Base-by-base conservation (phyloP, 805 yeast genomes). In the Kluyveromyces nonfermentans region DNA sequence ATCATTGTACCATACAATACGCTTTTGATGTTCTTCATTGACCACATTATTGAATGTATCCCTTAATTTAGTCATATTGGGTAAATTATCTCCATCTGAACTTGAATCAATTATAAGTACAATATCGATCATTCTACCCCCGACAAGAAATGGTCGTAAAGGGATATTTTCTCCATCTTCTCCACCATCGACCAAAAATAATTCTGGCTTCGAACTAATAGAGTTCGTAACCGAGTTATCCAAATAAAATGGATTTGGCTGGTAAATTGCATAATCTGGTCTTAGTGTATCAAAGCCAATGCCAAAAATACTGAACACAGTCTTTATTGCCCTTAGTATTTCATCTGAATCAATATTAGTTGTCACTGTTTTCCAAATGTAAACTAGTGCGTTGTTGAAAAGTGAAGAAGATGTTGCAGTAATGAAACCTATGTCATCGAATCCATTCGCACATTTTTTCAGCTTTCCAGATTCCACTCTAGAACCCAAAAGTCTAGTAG, bases 81-180 rank as follows among this genome's bases (percentile, higher is more conserved):
- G 83, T 59, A 61, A 78, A 43, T 79, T 79, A 9, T 57, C 50
- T 5, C 45, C 18, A 52, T 80, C 85, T 12, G 81, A 69, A 4
- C 82, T 59, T 49, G 73, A 63, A 54, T 82, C 86, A 46, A 68
- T 69, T 0, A 89, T 82, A 50, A 85, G 70, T 7, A 84, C 65
- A 12, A 78, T 68, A 57, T 85, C 93, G 17, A 82, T 67, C 16
- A 68, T 60, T 49, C 93, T 69, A 37, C 74, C 73, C 5, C 77
- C 75, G 50, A 80, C 82, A 21, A 82, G 54, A 41, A 85, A 68
- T 2, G 90, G 85, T 25, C 72, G 65, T 33, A 81, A 60, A 0
- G 94, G 93, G 15, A 85, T 69, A 54, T 82, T 82, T 60, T 82
- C 87, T 7, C 71, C 68, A 58, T 84, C 90, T 59, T 80, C 86